Evolutionary conservation across 805 yeast species (phyloP).

Genomic region (Cyberlindnera petersonii): DNA sequence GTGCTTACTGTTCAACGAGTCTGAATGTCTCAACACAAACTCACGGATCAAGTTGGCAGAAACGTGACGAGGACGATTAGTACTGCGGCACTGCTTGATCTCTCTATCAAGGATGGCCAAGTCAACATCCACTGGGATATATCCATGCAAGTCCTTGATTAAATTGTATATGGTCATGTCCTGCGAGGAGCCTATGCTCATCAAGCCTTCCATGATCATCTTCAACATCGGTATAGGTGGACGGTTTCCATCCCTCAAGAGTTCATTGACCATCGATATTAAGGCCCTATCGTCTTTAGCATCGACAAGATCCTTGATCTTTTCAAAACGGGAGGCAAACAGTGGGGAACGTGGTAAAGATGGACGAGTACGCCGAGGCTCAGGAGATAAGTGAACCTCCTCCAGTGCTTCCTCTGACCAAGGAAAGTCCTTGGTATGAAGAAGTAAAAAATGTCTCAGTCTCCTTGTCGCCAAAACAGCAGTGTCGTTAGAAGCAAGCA

Average conservation of each 20-base stretch:
- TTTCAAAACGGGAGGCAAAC: slow-evolving; percentile 1
- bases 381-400: background rate
- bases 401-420: slow-evolving; percentile 7
- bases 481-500: slow-evolving; percentile 2
- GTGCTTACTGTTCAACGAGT: slow-evolving; percentile 4
- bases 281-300: slow-evolving; percentile 7
- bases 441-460: slow-evolving; percentile 4
- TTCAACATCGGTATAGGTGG: slow-evolving; percentile 16
- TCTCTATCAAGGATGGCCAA: slow-evolving; percentile 10
- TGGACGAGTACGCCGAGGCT: background rate
- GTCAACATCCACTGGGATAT: slow-evolving; percentile 17
- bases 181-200: slow-evolving; percentile 12
- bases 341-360: background rate
- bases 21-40: slow-evolving; percentile 8
- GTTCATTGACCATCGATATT: slow-evolving; percentile 12
- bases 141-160: slow-evolving; percentile 13
- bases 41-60: slow-evolving; percentile 2
- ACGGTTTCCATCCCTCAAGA: slow-evolving; percentile 19
- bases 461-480: slow-evolving; percentile 1
- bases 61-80: background rate
- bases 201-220: slow-evolving; percentile 10
- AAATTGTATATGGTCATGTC: slow-evolving; percentile 13
- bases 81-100: background rate
- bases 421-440: slow-evolving; percentile 1
- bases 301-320: background rate